phyloP scores from a whole-genome alignment of 2,329 filamentous ascomycete genomes.

The Didymella arachidicola region DNA sequence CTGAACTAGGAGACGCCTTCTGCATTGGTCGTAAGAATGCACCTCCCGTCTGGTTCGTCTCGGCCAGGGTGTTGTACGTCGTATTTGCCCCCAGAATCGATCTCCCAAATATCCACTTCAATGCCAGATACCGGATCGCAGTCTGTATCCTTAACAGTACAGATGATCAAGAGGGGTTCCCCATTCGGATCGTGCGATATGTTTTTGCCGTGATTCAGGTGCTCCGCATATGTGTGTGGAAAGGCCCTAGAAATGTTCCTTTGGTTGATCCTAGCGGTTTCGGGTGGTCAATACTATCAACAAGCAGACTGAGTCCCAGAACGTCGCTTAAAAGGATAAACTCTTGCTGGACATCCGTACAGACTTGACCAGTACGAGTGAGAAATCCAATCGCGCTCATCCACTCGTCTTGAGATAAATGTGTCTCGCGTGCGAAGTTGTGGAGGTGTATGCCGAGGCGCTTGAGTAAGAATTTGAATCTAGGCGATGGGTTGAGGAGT shows the following conservation, averaged over 20 bases:
- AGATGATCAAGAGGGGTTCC: conserved; percentile 72
- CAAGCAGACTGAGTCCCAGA: conserved; percentile 76
- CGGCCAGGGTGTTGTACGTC: conserved; percentile 76
- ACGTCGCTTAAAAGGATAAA: conserved; percentile 82
- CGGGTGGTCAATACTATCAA: conserved; percentile 81
- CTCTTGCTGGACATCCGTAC: conserved; percentile 63
- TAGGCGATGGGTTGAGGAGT: conserved; percentile 70
- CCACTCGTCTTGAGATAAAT: conserved; percentile 78
- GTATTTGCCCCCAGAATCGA: conserved; percentile 77
- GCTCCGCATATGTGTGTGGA: conserved; percentile 77
- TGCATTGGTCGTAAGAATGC: conserved; percentile 70
- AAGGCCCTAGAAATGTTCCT: conserved; percentile 79
- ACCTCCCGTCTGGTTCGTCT: conserved; percentile 71
- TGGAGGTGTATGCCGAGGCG: conserved; percentile 77
- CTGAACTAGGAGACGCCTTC: conserved; percentile 80
- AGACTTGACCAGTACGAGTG: conserved; percentile 73
- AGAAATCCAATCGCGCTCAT: conserved; percentile 74
- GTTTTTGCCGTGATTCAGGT: conserved; percentile 59
- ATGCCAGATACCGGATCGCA: conserved; percentile 69
- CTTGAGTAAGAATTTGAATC: conserved; percentile 74
- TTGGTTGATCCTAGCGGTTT: conserved; percentile 73
- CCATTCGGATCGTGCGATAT: conserved; percentile 72
- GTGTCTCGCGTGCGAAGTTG: conserved; percentile 78
- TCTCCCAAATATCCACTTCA: conserved; percentile 83
- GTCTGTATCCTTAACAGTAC: conserved; percentile 68